phyloP scores from a whole-genome alignment of 371 early-diverging fungal species.

The Mycotypha africana region DNA sequence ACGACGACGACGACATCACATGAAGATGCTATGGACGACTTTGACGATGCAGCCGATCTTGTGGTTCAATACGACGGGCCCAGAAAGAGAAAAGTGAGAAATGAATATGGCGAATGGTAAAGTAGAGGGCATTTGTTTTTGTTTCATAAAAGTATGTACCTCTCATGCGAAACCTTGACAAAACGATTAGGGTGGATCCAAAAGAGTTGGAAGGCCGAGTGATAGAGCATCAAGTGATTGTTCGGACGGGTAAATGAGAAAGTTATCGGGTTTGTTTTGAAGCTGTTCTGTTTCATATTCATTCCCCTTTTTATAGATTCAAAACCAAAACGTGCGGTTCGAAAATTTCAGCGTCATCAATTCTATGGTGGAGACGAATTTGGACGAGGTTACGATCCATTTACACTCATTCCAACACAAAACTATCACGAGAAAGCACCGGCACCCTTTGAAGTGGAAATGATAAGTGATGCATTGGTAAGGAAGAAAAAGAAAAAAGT shows the following conservation, averaged over 20 bases:
- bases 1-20: no score
- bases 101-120: conserved; percentile 66
- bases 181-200: conserved; percentile 65
- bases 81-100: conserved; percentile 59
- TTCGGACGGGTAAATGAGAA: conserved; percentile 4
- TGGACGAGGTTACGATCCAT: conserved; percentile 57
- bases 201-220: conserved; percentile 60
- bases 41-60: conserved; percentile 27
- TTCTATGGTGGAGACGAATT: conserved; percentile 38
- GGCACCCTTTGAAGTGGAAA: conserved; percentile 59
- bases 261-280: no score
- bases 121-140: not conserved
- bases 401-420: conserved; percentile 57
- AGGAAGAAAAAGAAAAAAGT: no score
- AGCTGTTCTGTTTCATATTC: no score
- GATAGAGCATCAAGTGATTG: conserved; percentile 44
- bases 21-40: conserved; percentile 9
- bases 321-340: conserved; percentile 32
- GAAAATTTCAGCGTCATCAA: conserved; percentile 20
- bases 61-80: conserved; percentile 47
- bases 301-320: conserved; percentile 4
- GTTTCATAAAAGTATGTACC: no score
- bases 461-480: conserved; percentile 61
- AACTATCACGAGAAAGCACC: conserved; percentile 41
- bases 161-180: no score